Evolutionary conservation across 371 early-diverging fungal species (phyloP).

Genomic region (Actinomortierella ambigua): DNA sequence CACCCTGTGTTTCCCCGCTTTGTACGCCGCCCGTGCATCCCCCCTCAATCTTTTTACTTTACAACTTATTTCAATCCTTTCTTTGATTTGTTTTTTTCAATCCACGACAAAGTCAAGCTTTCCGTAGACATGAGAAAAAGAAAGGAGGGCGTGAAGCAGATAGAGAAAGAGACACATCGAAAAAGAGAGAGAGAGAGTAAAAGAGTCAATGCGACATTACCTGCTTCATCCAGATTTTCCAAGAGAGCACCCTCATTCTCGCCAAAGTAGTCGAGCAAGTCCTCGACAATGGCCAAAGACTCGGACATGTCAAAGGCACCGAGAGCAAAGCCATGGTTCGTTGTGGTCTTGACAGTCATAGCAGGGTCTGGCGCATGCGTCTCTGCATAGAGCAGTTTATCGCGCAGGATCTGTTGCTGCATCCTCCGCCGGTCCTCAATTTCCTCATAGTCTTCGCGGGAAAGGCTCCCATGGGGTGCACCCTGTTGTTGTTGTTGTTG

Average conservation of each 20-base stretch:
- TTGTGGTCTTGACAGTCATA: slow-evolving; percentile 34
- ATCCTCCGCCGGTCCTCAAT: slow-evolving; percentile 46
- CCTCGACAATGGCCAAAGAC: slow-evolving; percentile 44
- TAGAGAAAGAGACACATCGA: too few relatives aligned
- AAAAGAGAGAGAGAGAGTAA: too few relatives aligned
- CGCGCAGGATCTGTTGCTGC: slow-evolving; percentile 36
- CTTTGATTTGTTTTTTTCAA: too few relatives aligned
- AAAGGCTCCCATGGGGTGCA: neutral
- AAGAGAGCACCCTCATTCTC: slow-evolving; percentile 21
- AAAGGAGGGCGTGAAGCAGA: too few relatives aligned
- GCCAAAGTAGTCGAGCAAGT: slow-evolving; percentile 42
- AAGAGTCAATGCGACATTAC: too few relatives aligned
- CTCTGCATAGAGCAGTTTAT: slow-evolving; percentile 25
- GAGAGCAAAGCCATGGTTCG: slow-evolving; percentile 34
- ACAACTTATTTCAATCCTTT: too few relatives aligned
- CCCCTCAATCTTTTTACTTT: too few relatives aligned
- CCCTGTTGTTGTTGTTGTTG: neutral
- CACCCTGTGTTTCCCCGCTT: too few relatives aligned
- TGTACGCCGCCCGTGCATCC: too few relatives aligned
- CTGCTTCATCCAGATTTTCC: too few relatives aligned
- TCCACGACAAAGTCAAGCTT: too few relatives aligned
- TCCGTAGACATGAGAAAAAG: slow-evolving; percentile 1
- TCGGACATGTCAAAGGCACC: slow-evolving; percentile 46
- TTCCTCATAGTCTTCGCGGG: slow-evolving; percentile 28
- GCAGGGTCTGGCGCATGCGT: slow-evolving; percentile 15